phyloP scores from a whole-genome alignment of 2,329 filamentous ascomycete species.

The Epichloe scottii region DNA sequence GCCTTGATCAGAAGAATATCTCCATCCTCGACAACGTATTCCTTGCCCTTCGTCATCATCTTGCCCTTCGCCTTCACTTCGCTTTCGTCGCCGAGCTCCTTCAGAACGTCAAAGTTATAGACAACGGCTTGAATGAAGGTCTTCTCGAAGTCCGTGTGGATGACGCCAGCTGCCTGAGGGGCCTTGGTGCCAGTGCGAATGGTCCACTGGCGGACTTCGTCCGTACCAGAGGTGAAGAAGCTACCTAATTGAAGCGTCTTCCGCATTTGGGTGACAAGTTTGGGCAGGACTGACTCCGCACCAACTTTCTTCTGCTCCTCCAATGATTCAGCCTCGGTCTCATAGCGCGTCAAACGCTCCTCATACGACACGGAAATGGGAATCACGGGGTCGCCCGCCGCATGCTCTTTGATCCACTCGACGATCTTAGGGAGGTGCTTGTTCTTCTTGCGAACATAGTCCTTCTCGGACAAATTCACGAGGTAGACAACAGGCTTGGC shows the following conservation, averaged over 20 bases:
- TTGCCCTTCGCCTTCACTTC: conserved; percentile 90
- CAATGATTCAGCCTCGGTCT: conserved; percentile 59
- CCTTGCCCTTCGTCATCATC: conserved; percentile 97
- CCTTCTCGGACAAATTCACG: conserved; percentile 92
- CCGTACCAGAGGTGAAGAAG: conserved; percentile 93
- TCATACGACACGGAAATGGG: conserved; percentile 89
- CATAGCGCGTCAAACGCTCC: conserved; percentile 75
- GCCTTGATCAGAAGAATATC: conserved; percentile 82
- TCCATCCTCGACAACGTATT: conserved; percentile 80
- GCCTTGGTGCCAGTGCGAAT: conserved; percentile 93
- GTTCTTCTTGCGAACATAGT: conserved; percentile 98
- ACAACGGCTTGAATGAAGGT: conserved; percentile 96
- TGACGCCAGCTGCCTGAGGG: conserved; percentile 94
- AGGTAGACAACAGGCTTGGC: conserved; percentile 96
- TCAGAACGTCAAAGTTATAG: conserved; percentile 74
- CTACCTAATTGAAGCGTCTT: conserved; percentile 79
- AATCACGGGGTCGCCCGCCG: conserved; percentile 77
- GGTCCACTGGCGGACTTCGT: conserved; percentile 98
- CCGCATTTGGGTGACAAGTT: conserved; percentile 87
- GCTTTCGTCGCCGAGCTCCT: conserved; percentile 79
- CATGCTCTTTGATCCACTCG: conserved; percentile 90
- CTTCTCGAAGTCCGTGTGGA: conserved; percentile 98
- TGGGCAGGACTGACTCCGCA: conserved; percentile 79
- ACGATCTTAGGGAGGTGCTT: conserved; percentile 91
- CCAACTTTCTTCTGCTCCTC: conserved; percentile 85